Percentiles rank a stretch among this genome's conserved stretches.
Evolutionary conservation across 768 basidiomycete genomes (phyloP).

Genomic region (Boletus coccyginus): DNA sequence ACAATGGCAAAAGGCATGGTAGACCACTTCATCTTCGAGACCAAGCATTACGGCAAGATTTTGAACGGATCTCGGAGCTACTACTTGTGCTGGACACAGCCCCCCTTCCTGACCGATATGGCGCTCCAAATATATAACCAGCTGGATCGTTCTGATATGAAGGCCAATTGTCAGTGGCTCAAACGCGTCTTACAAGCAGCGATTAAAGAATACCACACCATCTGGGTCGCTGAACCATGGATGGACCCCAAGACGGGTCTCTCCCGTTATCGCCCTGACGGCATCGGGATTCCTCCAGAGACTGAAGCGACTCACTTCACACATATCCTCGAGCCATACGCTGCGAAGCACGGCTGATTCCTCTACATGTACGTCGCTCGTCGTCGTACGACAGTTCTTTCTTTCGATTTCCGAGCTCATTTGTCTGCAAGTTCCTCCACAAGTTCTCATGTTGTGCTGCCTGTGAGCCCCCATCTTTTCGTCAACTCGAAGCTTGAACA

Average conservation of each 20-base stretch:
- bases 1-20: constrained; percentile 88
- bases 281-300: no score
- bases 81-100: constrained; percentile 95
- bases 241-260: no score
- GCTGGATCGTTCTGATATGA: constrained; percentile 56
- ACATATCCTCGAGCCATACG: constrained; percentile 94
- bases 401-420: no score
- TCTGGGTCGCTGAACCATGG: no score
- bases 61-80: constrained; percentile 93
- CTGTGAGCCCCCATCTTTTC: no score
- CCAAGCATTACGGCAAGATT: constrained; percentile 96
- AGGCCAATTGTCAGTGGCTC: no score
- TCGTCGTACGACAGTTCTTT: neutral
- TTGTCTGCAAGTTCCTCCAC: no score
- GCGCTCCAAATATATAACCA: constrained; percentile 97
- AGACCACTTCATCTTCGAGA: constrained; percentile 98
- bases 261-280: no score
- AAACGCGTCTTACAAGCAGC: no score
- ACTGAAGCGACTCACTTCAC: constrained; percentile 75
- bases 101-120: constrained; percentile 98
- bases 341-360: constrained; percentile 84
- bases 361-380: constrained; percentile 96
- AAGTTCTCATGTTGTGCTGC: no score
- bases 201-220: no score
- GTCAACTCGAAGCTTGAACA: no score